phyloP scores from a whole-genome alignment of 2,329 filamentous ascomycete species.

The Fusarium sp. region DNA sequence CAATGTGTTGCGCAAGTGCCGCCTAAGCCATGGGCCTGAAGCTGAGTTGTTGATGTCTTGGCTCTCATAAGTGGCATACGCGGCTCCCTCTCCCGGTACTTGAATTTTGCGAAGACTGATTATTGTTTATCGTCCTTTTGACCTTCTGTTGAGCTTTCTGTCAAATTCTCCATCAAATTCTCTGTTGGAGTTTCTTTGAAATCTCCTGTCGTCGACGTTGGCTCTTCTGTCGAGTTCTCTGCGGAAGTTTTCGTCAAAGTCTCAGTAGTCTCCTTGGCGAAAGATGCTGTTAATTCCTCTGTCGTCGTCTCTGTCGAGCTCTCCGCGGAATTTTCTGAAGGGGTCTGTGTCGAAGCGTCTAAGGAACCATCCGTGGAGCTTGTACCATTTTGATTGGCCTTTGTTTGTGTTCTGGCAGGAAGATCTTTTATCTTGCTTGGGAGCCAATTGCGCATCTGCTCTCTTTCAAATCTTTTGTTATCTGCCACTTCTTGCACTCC shows the following conservation, averaged over 20 bases:
- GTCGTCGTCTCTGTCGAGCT: not conserved
- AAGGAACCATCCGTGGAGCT: not conserved
- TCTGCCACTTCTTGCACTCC: slow-evolving; percentile 32
- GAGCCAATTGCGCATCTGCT: slow-evolving; percentile 28
- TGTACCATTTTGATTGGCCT: not conserved
- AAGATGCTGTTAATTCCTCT: not conserved
- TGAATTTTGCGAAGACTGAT: not conserved
- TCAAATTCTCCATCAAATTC: not conserved
- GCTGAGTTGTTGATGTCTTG: slow-evolving; percentile 18
- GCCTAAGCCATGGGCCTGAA: slow-evolving; percentile 28
- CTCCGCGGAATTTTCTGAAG: not conserved
- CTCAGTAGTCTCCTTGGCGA: not conserved
- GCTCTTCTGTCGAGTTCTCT: not conserved
- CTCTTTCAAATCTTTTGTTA: slow-evolving; percentile 27
- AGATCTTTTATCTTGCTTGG: slow-evolving; percentile 29
- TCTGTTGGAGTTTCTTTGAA: not conserved
- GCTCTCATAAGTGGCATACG: slow-evolving; percentile 13
- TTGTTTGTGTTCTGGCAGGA: not conserved
- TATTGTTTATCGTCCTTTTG: not conserved
- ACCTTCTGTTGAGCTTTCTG: not conserved
- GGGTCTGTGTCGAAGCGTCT: not conserved
- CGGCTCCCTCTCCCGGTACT: slow-evolving; percentile 4
- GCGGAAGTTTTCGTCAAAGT: not conserved
- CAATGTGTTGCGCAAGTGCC: slow-evolving; percentile 37
- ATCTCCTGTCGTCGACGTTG: not conserved